Evolutionary conservation across 2,329 filamentous ascomycete genomes (phyloP).

Genomic region (Nothomitra cinnamomea): DNA sequence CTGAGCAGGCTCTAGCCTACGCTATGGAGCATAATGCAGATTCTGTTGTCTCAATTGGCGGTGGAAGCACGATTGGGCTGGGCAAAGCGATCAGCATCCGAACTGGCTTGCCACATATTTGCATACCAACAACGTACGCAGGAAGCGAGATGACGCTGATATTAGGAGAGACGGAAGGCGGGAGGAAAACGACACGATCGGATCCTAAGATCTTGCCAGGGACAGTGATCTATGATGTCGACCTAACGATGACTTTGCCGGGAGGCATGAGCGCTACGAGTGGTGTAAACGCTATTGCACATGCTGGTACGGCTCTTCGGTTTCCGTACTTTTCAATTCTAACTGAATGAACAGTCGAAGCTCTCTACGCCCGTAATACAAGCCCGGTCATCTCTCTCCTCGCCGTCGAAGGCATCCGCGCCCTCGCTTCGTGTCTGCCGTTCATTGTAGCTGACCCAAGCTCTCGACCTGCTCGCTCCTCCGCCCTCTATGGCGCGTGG

Average conservation of each 20-base stretch:
- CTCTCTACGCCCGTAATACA: slow-evolving; percentile 42
- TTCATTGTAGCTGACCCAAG: slow-evolving; percentile 30
- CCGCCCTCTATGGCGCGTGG: slow-evolving; percentile 46
- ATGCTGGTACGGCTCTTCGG: slow-evolving; percentile 27
- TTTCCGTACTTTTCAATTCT: slow-evolving; percentile 1
- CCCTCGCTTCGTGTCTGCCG: slow-evolving; percentile 36
- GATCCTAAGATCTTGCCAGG: slow-evolving; percentile 43
- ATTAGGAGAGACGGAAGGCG: slow-evolving; percentile 41
- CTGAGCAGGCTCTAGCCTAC: slow-evolving; percentile 36
- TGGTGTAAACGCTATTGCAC: slow-evolving; percentile 49
- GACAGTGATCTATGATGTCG: slow-evolving; percentile 47
- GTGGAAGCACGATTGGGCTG: slow-evolving; percentile 44
- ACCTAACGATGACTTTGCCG: slow-evolving; percentile 43
- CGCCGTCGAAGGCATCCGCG: slow-evolving; percentile 37
- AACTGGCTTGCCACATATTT: slow-evolving; percentile 19
- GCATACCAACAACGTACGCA: slow-evolving; percentile 21
- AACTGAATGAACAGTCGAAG: slow-evolving; percentile 30
- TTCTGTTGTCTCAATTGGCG: slow-evolving; percentile 42
- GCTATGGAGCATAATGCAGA: slow-evolving; percentile 31
- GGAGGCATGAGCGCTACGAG: slow-evolving; percentile 35
- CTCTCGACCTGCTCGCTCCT: slow-evolving; percentile 29
- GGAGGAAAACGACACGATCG: slow-evolving; percentile 37
- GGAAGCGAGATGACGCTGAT: slow-evolving; percentile 44
- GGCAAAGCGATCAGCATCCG: slow-evolving; percentile 21
- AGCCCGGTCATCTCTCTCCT: slow-evolving; percentile 43